A percentile compares a stretch with the other conserved stretches of the same genome.
phyloP scores from a whole-genome alignment of 148 eudicot genomes.

The Rhododendron vialii region DNA sequence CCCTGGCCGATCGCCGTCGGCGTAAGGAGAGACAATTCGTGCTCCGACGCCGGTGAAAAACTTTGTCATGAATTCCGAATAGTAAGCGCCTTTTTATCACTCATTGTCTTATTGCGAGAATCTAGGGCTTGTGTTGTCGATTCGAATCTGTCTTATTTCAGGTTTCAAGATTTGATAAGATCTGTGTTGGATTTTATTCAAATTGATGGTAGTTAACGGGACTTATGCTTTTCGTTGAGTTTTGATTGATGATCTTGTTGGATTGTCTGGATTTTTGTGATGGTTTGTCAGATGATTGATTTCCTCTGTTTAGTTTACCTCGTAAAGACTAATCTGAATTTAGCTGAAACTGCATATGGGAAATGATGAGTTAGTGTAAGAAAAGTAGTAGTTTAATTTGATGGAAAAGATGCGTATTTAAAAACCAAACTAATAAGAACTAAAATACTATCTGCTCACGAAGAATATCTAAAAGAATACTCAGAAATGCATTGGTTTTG shows the following conservation, averaged over 20 bases:
- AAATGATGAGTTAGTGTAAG: not conserved
- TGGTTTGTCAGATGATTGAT: not conserved
- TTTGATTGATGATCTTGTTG: not conserved
- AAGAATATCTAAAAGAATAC: not conserved
- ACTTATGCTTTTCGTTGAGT: not conserved
- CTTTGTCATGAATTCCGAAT: constrained; percentile 2
- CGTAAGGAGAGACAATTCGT: not conserved
- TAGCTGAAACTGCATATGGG: not conserved
- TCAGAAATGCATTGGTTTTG: not conserved
- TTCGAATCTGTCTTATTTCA: not conserved
- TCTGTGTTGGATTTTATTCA: not conserved
- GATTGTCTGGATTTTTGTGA: not conserved
- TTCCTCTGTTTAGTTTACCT: not conserved
- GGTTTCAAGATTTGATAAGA: not conserved
- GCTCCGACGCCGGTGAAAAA: not conserved
- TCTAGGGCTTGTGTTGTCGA: not conserved
- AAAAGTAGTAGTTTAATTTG: not conserved
- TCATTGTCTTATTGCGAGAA: not conserved
- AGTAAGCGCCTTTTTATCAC: not conserved
- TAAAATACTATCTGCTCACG: not conserved
- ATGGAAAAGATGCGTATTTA: not conserved
- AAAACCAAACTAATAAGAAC: not conserved
- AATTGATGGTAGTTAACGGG: too few species aligned
- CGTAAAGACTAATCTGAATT: not conserved
- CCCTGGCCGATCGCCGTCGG: not conserved